phyloP scores from a whole-genome alignment of 2,329 filamentous ascomycete genomes.

The Trichoderma semiorbis region DNA sequence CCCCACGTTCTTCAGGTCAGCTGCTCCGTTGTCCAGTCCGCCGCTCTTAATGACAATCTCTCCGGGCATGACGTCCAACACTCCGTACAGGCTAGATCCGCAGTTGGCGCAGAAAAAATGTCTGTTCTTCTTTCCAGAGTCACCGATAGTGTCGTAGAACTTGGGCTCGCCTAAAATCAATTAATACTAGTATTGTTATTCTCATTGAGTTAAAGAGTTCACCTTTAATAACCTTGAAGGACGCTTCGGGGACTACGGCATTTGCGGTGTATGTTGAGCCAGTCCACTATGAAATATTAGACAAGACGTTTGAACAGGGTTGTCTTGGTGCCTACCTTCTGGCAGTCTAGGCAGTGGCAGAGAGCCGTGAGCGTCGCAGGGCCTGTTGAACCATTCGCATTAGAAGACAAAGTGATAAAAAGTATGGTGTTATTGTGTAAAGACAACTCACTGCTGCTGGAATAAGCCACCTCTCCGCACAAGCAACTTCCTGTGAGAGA shows the following conservation, averaged over 20 bases:
- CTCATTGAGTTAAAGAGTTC: not conserved
- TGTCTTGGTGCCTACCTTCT: slow-evolving; percentile 40
- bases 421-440: not conserved
- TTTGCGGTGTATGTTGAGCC: slow-evolving; percentile 55
- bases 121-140: slow-evolving; percentile 52
- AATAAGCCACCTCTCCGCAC: not conserved
- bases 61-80: slow-evolving; percentile 52
- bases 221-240: slow-evolving; percentile 50
- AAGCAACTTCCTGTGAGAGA: not conserved
- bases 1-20: slow-evolving; percentile 41
- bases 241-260: slow-evolving; percentile 43
- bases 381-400: slow-evolving; percentile 27
- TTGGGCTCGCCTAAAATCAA: slow-evolving; percentile 40
- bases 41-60: slow-evolving; percentile 50
- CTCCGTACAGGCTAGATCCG: slow-evolving; percentile 49
- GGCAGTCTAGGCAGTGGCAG: slow-evolving; percentile 53
- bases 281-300: slow-evolving; percentile 37
- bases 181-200: fast-evolving
- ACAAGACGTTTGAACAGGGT: not conserved
- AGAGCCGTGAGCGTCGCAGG: slow-evolving; percentile 43
- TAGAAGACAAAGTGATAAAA: not conserved
- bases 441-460: not conserved
- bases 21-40: slow-evolving; percentile 45
- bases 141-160: slow-evolving; percentile 44
- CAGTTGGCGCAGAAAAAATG: slow-evolving; percentile 54